Conservation (phyloP, 176 grass and related monocot genomes). For the Raddia distichophylla region DNA sequence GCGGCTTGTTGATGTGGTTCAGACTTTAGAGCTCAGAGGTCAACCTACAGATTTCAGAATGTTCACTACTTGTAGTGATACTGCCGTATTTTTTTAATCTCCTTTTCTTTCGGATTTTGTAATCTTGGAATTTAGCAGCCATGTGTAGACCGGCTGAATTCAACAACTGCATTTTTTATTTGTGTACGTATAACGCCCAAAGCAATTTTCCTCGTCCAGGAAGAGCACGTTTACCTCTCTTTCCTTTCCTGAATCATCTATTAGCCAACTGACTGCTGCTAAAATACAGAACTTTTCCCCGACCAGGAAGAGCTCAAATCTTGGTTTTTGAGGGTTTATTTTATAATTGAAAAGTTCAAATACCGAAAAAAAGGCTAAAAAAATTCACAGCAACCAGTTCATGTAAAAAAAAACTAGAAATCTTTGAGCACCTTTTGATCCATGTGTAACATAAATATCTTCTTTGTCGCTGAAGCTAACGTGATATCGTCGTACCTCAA, state of each 20-base stretch:
- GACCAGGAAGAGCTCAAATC: neutral
- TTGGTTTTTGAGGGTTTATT: neutral
- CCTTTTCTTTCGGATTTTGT: neutral
- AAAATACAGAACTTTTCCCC: neutral
- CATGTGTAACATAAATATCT: too few species aligned
- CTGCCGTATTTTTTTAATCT: neutral
- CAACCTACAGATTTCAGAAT: constrained; percentile 31
- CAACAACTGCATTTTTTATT: neutral
- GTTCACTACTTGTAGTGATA: constrained; percentile 4
- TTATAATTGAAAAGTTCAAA: neutral
- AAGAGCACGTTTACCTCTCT: neutral
- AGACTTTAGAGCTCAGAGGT: constrained; percentile 21
- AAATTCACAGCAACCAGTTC: neutral
- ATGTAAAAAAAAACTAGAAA: too few species aligned
- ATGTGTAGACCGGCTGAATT: neutral
- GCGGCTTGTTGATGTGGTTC: neutral
- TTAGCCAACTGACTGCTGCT: neutral
- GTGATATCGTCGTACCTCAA: too few species aligned
- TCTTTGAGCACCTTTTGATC: too few species aligned
- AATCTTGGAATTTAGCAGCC: neutral
- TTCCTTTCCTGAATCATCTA: neutral
- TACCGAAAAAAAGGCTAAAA: neutral
- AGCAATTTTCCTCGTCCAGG: neutral
- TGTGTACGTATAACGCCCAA: too few species aligned
- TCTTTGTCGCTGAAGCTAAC: too few species aligned